phyloP scores from a whole-genome alignment of 257 asterid species.

The Solanum peruvianum region DNA sequence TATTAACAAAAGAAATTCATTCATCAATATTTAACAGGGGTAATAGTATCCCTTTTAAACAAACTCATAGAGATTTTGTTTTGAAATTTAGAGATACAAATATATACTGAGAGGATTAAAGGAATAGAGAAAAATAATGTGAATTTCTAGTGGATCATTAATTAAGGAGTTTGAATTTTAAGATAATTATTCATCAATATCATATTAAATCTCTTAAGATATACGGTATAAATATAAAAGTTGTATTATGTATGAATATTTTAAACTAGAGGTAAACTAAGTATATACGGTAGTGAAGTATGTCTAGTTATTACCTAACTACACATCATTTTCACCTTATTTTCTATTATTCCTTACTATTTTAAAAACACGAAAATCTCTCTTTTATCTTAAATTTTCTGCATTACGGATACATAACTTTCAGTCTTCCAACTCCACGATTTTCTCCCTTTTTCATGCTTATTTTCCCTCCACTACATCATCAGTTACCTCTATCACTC shows the following conservation, averaged over 20 bases:
- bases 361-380: not conserved
- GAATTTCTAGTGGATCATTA: not conserved
- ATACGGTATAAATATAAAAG: too few relatives aligned
- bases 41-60: not conserved
- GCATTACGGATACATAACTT: not conserved
- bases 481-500: not conserved
- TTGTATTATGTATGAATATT: not conserved
- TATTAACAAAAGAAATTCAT: not conserved
- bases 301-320: not conserved
- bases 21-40: not conserved
- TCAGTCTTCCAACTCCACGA: not conserved
- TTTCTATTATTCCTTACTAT: too few relatives aligned
- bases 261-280: not conserved
- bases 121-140: too few relatives aligned
- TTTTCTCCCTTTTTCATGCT: not conserved
- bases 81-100: too few relatives aligned
- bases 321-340: not conserved
- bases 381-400: not conserved
- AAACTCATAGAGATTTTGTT: conserved; percentile 23
- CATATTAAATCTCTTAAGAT: too few relatives aligned
- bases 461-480: not conserved
- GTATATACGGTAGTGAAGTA: not conserved
- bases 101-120: too few relatives aligned
- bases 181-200: not conserved
- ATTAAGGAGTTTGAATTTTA: not conserved